Evolutionary conservation across 2,329 filamentous ascomycete species (phyloP).

Genomic region (Neofusicoccum umdonicola): DNA sequence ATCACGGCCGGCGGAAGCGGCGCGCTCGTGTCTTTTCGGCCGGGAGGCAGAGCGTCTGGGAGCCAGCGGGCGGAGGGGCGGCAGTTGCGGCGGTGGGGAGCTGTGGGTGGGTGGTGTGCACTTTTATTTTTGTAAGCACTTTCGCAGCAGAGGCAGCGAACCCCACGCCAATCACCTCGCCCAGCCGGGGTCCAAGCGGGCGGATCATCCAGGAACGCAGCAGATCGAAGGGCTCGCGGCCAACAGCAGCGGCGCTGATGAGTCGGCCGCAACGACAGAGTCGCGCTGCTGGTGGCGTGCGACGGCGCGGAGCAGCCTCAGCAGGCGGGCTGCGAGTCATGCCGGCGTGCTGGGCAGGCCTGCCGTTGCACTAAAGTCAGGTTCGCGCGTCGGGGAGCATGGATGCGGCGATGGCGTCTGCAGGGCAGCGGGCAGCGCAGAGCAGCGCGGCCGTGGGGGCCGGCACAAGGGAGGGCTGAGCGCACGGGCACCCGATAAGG

Average conservation of each 20-base stretch:
- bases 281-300: slow-evolving; percentile 2
- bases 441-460: slow-evolving; percentile 5
- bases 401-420: neutral
- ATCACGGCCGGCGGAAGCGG: slow-evolving; percentile 2
- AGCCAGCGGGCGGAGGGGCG: neutral
- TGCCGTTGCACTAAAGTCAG: slow-evolving; percentile 13
- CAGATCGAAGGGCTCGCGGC: neutral
- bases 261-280: neutral
- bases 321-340: neutral
- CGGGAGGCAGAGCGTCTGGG: neutral
- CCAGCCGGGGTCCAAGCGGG: slow-evolving; percentile 9
- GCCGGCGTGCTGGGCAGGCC: neutral
- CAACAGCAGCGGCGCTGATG: neutral
- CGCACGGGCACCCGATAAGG: neutral
- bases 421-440: neutral
- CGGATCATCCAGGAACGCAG: slow-evolving; percentile 12
- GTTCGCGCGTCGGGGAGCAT: neutral
- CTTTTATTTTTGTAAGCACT: slow-evolving; percentile 12
- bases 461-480: neutral
- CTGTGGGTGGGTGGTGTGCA: neutral
- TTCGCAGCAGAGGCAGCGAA: neutral
- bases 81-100: neutral
- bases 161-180: slow-evolving; percentile 7
- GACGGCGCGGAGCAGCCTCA: neutral
- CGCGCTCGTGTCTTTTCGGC: neutral